A percentile compares a stretch with the other conserved stretches of the same genome.
These are phyloP conservation scores for Dactylellina leptospora DNA, from an alignment of 2,329 filamentous ascomycete genomes.

Conservation along the genomic window DNA sequence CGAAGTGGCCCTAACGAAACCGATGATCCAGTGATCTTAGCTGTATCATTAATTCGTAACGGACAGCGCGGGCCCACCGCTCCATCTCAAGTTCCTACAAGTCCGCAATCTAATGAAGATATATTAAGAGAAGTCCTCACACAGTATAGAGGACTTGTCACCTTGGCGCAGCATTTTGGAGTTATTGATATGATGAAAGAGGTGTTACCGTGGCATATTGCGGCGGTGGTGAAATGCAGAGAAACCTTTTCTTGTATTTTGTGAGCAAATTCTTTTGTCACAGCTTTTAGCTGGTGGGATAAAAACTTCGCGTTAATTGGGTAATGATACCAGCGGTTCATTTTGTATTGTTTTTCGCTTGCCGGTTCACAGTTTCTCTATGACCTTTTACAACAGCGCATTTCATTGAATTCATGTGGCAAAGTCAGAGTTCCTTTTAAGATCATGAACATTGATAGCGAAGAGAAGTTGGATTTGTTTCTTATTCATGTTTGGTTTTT, in stretches of 20 bases:
- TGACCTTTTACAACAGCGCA: no score
- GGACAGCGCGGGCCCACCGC: constrained; percentile 22
- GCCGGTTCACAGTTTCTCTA: not conserved
- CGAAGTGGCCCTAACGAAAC: constrained; percentile 67
- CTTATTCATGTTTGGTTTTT: not conserved
- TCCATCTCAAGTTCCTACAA: constrained; percentile 65
- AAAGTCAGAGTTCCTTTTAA: not conserved
- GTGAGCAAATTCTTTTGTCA: constrained; percentile 7
- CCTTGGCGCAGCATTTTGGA: constrained; percentile 73
- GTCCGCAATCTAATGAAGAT: constrained; percentile 68
- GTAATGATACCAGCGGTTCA: not conserved
- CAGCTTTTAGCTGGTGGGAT: not conserved
- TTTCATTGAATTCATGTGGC: no score
- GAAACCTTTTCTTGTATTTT: constrained; percentile 61
- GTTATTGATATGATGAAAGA: constrained; percentile 69
- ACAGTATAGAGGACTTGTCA: constrained; percentile 74
- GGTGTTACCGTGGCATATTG: constrained; percentile 80
- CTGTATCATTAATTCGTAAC: constrained; percentile 32
- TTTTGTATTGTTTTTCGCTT: not conserved
- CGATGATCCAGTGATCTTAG: constrained; percentile 68
- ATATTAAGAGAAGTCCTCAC: constrained; percentile 75
- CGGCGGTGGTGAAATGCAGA: constrained; percentile 74
- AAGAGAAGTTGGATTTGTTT: no score
- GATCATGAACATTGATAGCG: no score
- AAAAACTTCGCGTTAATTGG: not conserved